Percentiles rank a stretch among this genome's conserved stretches.
These are phyloP conservation scores for Fusarium penzigii DNA, from an alignment of 2,329 filamentous ascomycete genomes.

Conservation along the genomic window DNA sequence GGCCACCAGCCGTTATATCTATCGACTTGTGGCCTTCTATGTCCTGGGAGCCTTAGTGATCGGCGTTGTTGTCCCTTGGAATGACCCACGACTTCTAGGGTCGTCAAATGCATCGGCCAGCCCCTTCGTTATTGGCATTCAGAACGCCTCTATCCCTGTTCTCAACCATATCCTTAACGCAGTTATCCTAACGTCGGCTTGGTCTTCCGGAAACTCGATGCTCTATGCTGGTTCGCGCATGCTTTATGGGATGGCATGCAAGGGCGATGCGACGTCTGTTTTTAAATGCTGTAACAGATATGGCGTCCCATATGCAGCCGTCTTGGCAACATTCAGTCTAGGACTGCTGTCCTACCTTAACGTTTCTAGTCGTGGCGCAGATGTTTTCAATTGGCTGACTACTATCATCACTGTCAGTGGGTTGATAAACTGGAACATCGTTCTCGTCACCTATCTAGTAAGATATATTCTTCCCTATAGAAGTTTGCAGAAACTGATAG, in stretches of 20 bases:
- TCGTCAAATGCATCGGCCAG: slow-evolving; percentile 59
- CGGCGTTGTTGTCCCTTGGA: slow-evolving; percentile 63
- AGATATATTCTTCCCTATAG: slow-evolving; percentile 4
- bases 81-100: slow-evolving; percentile 61
- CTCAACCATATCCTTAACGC: slow-evolving; percentile 69
- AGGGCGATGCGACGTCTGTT: slow-evolving; percentile 54
- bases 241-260: slow-evolving; percentile 67
- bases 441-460: slow-evolving; percentile 1
- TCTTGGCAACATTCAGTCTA: slow-evolving; percentile 4
- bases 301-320: slow-evolving; percentile 15
- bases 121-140: slow-evolving; percentile 68
- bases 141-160: slow-evolving; percentile 62
- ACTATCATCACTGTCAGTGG: not conserved
- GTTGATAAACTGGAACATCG: slow-evolving; percentile 1
- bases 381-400: slow-evolving; percentile 6
- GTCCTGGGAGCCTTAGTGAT: slow-evolving; percentile 62
- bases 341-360: slow-evolving; percentile 10
- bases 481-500: no score
- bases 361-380: not conserved
- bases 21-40: slow-evolving; percentile 64
- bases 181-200: slow-evolving; percentile 67
- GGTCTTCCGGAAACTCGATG: slow-evolving; percentile 62
- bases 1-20: slow-evolving; percentile 62
- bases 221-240: slow-evolving; percentile 70
- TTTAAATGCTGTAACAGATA: slow-evolving; percentile 8